Base-by-base conservation (phyloP, 805 yeast species). In the Yarrowia osloensis region DNA sequence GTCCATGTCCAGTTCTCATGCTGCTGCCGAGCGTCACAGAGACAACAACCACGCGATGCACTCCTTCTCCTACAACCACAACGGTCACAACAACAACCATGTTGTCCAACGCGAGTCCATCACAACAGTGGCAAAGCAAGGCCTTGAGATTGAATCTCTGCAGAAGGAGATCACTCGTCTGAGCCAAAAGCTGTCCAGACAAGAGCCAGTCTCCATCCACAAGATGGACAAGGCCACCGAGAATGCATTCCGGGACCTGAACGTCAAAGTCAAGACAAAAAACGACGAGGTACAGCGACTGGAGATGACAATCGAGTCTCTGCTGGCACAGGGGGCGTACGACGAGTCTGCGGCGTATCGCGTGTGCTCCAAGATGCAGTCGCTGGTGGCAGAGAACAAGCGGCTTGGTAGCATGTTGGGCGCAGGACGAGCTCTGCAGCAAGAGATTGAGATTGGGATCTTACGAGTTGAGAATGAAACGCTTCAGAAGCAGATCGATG, bases 341-440 rank as follows among this genome's bases (percentile, higher is more conserved):
- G 54, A 61, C 12, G 66, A 61, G 24, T 22, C 54, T 6, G 40
- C 54, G 2, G 66, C 66, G 2, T 61, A 31, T 17, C 21, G 44
- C 4, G 66, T 61, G 40, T 61, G 66, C 24, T 15, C 66, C 52
- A 61, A 61, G 17, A 44, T 61, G 54, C 54, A 61, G n/a, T 26
- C 54, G 21, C 22, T 61, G 21, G 42, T 61, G 13, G 22, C 33
- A 24, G 66, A 61, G 17, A 61, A 61, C 24, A 61, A 44, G 26
- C 29, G 54, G 3, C 54, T 61, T 9, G 66, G 54, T 9, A 26
- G 54, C 22, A 44, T 44, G 54, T 22, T 61, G 28, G 54, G 54
- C 4, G 44, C 54, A 17, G 66, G 66, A 11, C 21, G 44, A 22
- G 54, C 66, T 6, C n/a, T 46, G 6, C 66, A 61, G 15, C 52